Percentiles rank a stretch among this genome's conserved stretches.
Evolutionary conservation across 2,329 filamentous ascomycete genomes (phyloP).

Genomic region (Huntiella savannae): DNA sequence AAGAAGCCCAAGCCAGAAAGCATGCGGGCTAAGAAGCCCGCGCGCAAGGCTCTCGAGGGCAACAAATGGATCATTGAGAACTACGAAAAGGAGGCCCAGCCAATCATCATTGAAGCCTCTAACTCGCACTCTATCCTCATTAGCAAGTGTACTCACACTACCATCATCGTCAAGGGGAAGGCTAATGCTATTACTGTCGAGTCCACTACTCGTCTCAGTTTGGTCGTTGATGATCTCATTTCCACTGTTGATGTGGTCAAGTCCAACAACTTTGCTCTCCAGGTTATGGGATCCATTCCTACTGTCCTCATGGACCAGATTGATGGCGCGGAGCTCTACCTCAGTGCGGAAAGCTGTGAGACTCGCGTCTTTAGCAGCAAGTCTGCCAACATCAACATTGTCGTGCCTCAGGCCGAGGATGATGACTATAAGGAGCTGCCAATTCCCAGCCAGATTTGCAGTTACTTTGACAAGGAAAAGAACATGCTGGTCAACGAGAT

Average conservation of each 20-base stretch:
- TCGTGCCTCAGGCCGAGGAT: constrained; percentile 44
- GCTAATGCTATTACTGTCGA: constrained; percentile 94
- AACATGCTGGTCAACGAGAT: constrained; percentile 78
- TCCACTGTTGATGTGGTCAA: constrained; percentile 92
- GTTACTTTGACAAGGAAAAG: constrained; percentile 48
- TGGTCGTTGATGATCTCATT: constrained; percentile 77
- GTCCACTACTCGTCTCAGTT: constrained; percentile 65
- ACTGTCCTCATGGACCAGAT: constrained; percentile 86
- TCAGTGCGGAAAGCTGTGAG: constrained; percentile 56
- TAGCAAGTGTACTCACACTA: constrained; percentile 76
- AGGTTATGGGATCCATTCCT: constrained; percentile 69
- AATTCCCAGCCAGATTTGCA: constrained; percentile 74
- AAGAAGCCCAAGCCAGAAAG: constrained; percentile 76
- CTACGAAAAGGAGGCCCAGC: constrained; percentile 55
- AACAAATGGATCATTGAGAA: constrained; percentile 96
- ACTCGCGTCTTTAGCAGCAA: constrained; percentile 85
- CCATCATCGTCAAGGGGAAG: constrained; percentile 77
- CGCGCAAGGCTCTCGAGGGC: constrained; percentile 59
- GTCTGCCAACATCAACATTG: constrained; percentile 70
- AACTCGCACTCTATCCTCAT: constrained; percentile 83
- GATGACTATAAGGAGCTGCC: constrained; percentile 78
- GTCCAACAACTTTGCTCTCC: constrained; percentile 81
- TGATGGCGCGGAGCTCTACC: constrained; percentile 73
- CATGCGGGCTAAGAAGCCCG: constrained; percentile 67
- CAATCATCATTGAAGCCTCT: constrained; percentile 64